phyloP scores from a whole-genome alignment of 805 yeast genomes.

The Candida suzukii region DNA sequence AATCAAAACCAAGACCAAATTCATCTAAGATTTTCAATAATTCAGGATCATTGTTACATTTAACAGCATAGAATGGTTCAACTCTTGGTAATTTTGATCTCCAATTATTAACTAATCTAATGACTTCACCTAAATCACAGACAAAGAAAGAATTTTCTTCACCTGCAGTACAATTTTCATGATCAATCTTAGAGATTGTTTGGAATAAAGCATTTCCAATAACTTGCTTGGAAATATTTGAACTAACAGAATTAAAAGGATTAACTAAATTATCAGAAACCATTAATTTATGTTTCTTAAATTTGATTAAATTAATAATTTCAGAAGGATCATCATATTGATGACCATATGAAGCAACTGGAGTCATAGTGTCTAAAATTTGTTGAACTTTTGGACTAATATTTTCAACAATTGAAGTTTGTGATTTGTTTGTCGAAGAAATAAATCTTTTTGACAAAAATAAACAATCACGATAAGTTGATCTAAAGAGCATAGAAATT shows the following conservation, averaged over 20 bases:
- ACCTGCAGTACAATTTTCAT: conserved; percentile 58
- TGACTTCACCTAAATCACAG: conserved; percentile 73
- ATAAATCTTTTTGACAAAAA: neutral
- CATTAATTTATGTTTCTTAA: neutral
- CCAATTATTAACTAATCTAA: conserved; percentile 63
- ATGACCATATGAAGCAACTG: neutral
- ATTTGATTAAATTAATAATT: neutral
- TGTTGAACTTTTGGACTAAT: neutral
- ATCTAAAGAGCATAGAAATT: too few species aligned
- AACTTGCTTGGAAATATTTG: conserved; percentile 1
- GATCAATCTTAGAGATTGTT: conserved; percentile 40
- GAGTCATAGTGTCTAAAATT: neutral
- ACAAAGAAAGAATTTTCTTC: conserved; percentile 85
- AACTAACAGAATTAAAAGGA: neutral
- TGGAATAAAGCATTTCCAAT: conserved; percentile 22
- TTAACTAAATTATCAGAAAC: neutral
- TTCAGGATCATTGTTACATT: conserved; percentile 73
- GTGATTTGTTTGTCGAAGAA: neutral
- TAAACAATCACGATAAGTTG: too few species aligned
- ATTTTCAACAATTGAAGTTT: neutral
- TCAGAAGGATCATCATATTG: neutral
- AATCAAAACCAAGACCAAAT: conserved; percentile 78
- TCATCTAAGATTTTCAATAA: conserved; percentile 51
- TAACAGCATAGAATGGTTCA: conserved; percentile 88
- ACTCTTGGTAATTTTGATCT: conserved; percentile 56